Evolutionary conservation across 73 alveolate species (phyloP).

Genomic region (Tetrahymena elliotti): DNA sequence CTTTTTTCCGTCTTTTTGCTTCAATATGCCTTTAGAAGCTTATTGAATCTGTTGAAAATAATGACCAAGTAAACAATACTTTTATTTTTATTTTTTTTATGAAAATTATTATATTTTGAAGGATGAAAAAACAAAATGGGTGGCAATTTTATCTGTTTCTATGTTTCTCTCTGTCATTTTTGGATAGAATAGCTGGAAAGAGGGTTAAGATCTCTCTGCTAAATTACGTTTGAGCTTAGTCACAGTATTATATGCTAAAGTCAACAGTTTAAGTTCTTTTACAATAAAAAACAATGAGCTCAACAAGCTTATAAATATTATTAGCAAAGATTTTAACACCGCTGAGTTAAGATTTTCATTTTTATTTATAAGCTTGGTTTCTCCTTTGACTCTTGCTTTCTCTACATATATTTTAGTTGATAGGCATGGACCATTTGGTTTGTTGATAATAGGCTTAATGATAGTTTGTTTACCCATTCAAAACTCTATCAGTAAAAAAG

Average conservation of each 20-base stretch:
- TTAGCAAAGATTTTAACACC: neutral
- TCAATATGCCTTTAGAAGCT: neutral
- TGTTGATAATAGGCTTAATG: neutral
- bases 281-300: neutral
- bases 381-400: neutral
- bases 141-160: neutral
- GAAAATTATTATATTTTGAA: neutral
- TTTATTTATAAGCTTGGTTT: neutral
- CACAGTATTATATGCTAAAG: neutral
- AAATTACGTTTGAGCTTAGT: neutral
- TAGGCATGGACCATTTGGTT: neutral
- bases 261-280: neutral
- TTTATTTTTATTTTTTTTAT: neutral
- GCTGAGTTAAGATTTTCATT: neutral
- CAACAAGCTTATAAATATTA: neutral
- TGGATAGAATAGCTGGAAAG: neutral
- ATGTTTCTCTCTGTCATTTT: neutral
- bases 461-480: neutral
- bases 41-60: neutral
- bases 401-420: neutral
- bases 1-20: neutral
- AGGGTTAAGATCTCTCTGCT: neutral
- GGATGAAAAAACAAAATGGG: neutral
- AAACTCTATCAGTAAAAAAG: neutral
- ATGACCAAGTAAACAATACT: neutral